These are phyloP conservation scores for Diphasiastrum complanatum DNA, from an alignment of 83 land plant genomes.

Conservation along the genomic window DNA sequence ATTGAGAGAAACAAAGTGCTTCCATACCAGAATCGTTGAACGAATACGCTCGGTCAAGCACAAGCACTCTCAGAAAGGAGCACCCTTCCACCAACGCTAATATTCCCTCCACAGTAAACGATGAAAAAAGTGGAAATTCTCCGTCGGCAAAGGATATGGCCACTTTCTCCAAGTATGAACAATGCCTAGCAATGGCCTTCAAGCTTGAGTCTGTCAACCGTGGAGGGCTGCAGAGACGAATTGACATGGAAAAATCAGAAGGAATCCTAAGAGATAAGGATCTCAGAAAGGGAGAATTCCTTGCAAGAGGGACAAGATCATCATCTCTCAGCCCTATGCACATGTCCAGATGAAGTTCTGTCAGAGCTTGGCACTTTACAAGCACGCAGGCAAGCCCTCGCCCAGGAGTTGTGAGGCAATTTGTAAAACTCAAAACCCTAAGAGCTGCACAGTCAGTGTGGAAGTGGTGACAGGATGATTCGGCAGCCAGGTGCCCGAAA, in stretches of 20 bases:
- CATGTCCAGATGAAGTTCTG: slow-evolving; percentile 60
- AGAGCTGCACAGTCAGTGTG: slow-evolving; percentile 45
- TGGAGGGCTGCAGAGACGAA: slow-evolving; percentile 30
- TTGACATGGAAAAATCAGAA: slow-evolving; percentile 42
- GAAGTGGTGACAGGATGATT: slow-evolving; percentile 36
- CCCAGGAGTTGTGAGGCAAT: slow-evolving; percentile 59
- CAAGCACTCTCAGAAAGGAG: slow-evolving; percentile 36
- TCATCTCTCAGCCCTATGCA: slow-evolving; percentile 66
- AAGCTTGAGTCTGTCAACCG: slow-evolving; percentile 55
- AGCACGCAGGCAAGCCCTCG: slow-evolving; percentile 60
- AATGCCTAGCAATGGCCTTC: slow-evolving; percentile 45
- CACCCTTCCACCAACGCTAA: slow-evolving; percentile 45
- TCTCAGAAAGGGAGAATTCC: slow-evolving; percentile 39
- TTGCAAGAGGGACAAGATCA: slow-evolving; percentile 46
- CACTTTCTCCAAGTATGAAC: slow-evolving; percentile 46
- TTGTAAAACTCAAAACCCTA: slow-evolving; percentile 56
- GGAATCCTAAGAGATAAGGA: slow-evolving; percentile 52
- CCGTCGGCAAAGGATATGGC: slow-evolving; percentile 50
- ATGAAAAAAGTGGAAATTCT: slow-evolving; percentile 48
- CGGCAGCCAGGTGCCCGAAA: slow-evolving; percentile 32
- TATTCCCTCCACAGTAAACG: slow-evolving; percentile 45
- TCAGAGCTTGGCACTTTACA: slow-evolving; percentile 44
- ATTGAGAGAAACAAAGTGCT: slow-evolving; percentile 48
- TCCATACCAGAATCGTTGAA: slow-evolving; percentile 75
- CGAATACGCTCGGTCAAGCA: slow-evolving; percentile 44